Conservation (phyloP, 2,329 filamentous ascomycete species). For the Colletotrichum sp. region DNA sequence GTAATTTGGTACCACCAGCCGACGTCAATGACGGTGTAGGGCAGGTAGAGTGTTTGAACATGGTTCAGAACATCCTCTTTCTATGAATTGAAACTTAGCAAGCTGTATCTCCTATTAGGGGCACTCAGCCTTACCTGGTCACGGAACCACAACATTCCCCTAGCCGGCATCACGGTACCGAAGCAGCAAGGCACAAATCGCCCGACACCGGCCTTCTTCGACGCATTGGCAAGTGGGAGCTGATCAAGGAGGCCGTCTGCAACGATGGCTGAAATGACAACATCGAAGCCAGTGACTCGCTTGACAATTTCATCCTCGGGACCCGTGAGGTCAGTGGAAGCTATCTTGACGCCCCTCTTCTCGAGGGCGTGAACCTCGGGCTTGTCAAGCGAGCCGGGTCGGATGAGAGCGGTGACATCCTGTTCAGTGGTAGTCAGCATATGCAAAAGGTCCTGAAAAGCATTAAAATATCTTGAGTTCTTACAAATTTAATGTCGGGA, state of each 20-base stretch:
- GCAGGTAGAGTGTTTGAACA: conserved; percentile 50
- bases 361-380: conserved; percentile 42
- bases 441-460: fast-evolving
- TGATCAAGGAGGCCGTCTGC: conserved; percentile 41
- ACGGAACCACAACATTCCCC: conserved; percentile 31
- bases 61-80: conserved; percentile 57
- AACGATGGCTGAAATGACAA: conserved; percentile 47
- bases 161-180: conserved; percentile 44
- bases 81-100: not conserved
- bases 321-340: conserved; percentile 44
- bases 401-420: conserved; percentile 52
- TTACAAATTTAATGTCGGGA: conserved; percentile 26
- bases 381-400: conserved; percentile 50
- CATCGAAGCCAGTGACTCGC: conserved; percentile 27
- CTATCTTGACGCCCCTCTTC: conserved; percentile 45
- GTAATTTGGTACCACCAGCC: conserved; percentile 62
- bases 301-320: conserved; percentile 21
- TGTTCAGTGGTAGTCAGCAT: conserved; percentile 20
- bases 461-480: not conserved
- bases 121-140: conserved; percentile 21
- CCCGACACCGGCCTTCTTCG: conserved; percentile 51
- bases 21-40: conserved; percentile 61
- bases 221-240: conserved; percentile 49
- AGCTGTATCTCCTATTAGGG: not conserved
- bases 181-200: conserved; percentile 58